A percentile compares a stretch with the other conserved stretches of the same genome.
Evolutionary conservation across 73 alveolate species (phyloP).

Genomic region (Blepharisma japonicum): DNA sequence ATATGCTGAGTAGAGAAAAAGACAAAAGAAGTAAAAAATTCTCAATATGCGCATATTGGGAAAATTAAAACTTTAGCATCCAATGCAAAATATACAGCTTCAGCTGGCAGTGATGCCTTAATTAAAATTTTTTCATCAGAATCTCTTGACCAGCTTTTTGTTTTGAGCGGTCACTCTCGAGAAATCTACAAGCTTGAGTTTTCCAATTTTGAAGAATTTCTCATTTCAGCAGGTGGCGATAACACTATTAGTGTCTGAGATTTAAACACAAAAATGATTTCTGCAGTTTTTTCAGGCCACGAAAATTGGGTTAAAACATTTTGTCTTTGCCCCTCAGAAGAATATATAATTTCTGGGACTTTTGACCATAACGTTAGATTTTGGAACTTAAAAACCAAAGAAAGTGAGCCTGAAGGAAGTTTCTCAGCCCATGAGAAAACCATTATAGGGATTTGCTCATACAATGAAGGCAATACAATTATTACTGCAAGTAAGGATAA

Average conservation of each 20-base stretch:
- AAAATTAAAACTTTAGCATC: too few relatives aligned
- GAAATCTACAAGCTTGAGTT: too few relatives aligned
- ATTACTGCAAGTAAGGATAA: not conserved
- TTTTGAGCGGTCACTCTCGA: too few relatives aligned
- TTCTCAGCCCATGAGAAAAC: not conserved
- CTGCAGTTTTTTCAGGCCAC: not conserved
- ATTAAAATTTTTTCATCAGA: too few relatives aligned
- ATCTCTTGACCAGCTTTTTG: too few relatives aligned
- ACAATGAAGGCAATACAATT: not conserved
- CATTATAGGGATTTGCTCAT: not conserved
- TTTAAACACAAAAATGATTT: not conserved
- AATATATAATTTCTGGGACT: slow-evolving; percentile 5
- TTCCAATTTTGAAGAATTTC: too few relatives aligned
- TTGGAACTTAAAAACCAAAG: not conserved
- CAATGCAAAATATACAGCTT: too few relatives aligned
- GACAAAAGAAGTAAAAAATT: too few relatives aligned
- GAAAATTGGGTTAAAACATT: not conserved
- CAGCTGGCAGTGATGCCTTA: too few relatives aligned
- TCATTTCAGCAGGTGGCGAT: not conserved
- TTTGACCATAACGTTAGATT: not conserved
- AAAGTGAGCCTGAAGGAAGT: not conserved
- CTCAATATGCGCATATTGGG: too few relatives aligned
- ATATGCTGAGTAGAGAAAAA: too few relatives aligned
- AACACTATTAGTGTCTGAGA: not conserved
- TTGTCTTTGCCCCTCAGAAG: not conserved